phyloP scores from a whole-genome alignment of 2,329 filamentous ascomycete genomes.

The Onygenales sp. region DNA sequence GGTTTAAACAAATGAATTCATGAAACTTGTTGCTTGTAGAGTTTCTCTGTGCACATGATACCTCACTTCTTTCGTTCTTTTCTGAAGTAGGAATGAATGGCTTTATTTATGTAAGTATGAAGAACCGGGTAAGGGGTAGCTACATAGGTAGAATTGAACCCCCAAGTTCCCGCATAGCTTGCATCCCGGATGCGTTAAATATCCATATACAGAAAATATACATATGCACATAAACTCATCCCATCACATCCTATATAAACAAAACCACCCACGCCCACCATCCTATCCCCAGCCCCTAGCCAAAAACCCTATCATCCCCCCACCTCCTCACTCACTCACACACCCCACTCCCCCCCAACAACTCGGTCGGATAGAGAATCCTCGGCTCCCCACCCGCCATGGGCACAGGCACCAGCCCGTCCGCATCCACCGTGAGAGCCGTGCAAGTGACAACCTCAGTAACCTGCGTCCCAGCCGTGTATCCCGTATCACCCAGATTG shows the following conservation, averaged over 20 bases:
- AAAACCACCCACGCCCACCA: not conserved
- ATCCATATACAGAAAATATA: too few relatives aligned
- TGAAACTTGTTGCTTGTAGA: too few relatives aligned
- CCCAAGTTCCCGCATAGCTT: too few relatives aligned
- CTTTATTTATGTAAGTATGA: too few relatives aligned
- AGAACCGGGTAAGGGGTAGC: too few relatives aligned
- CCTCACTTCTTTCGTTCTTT: too few relatives aligned
- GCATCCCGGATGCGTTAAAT: too few relatives aligned
- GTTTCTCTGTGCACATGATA: too few relatives aligned
- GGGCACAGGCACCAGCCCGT: slow-evolving; percentile 12
- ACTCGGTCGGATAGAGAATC: slow-evolving; percentile 15
- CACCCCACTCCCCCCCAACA: slow-evolving; percentile 14
- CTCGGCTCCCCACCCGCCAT: slow-evolving; percentile 15
- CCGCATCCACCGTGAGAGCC: slow-evolving; percentile 10
- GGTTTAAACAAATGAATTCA: too few relatives aligned
- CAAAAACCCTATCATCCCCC: not conserved
- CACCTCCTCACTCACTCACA: slow-evolving; percentile 7
- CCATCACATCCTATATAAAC: not conserved
- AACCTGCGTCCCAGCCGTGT: slow-evolving; percentile 12
- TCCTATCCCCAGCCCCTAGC: not conserved
- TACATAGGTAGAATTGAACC: too few relatives aligned
- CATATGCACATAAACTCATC: not conserved
- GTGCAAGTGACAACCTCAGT: slow-evolving; percentile 30
- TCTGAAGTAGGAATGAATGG: too few relatives aligned
- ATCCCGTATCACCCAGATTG: slow-evolving; percentile 33